These are phyloP conservation scores for Sedum album DNA, from an alignment of 164 flowering plant species.

Conservation along the genomic window DNA sequence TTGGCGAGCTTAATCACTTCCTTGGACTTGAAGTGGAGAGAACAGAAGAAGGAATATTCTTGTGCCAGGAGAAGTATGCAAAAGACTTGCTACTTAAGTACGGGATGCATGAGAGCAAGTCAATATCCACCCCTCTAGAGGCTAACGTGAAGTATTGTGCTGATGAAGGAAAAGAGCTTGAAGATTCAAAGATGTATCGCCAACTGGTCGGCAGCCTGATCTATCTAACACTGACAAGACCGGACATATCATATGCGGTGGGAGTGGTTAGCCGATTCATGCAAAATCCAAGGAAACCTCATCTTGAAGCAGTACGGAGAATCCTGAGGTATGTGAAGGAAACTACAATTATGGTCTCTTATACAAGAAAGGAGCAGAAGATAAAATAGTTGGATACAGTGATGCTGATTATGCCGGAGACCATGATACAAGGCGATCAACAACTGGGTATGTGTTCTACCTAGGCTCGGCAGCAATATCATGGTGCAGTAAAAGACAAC, in stretches of 20 bases:
- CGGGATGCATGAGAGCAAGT: slow-evolving; percentile 3
- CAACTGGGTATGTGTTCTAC: background rate
- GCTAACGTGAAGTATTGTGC: background rate
- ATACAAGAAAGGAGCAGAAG: background rate
- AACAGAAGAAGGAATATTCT: background rate
- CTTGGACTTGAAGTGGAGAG: background rate
- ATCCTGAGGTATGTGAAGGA: slow-evolving; percentile 5
- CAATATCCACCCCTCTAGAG: background rate
- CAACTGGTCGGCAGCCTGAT: background rate
- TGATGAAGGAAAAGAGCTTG: background rate
- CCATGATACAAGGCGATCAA: slow-evolving; percentile 3
- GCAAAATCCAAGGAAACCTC: background rate
- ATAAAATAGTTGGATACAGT: background rate
- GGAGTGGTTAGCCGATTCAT: background rate
- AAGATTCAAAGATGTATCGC: slow-evolving; percentile 7
- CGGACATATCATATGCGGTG: background rate
- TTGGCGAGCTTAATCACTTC: slow-evolving; percentile 7
- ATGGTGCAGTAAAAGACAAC: background rate
- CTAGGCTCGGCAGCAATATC: background rate
- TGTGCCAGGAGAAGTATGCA: slow-evolving; percentile 7
- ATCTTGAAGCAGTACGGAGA: background rate
- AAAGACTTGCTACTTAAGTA: background rate
- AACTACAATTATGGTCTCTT: background rate
- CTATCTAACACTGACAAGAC: background rate
- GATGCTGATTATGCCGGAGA: slow-evolving; percentile 11